Evolutionary conservation across 2,329 filamentous ascomycete species (phyloP).

Genomic region (Fusarium chlamydosporum): DNA sequence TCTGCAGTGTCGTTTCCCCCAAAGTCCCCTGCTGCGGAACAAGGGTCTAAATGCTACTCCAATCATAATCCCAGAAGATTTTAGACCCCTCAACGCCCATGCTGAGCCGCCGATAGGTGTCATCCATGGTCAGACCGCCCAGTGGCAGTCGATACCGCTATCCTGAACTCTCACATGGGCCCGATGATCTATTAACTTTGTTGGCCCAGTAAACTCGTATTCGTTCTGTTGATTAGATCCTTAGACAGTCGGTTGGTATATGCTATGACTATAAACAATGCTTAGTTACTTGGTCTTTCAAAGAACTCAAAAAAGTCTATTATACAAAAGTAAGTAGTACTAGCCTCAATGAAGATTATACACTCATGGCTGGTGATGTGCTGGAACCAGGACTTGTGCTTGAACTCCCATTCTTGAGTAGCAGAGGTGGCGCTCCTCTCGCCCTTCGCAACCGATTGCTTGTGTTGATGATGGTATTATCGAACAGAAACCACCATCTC

Average conservation of each 20-base stretch:
- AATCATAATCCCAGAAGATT: constrained; percentile 23
- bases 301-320: background rate
- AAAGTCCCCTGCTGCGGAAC: constrained; percentile 26
- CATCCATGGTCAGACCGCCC: constrained; percentile 25
- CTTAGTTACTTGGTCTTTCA: background rate
- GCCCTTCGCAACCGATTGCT: constrained; percentile 66
- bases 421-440: constrained; percentile 60
- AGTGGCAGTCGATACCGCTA: constrained; percentile 6
- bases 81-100: constrained; percentile 38
- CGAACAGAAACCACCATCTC: constrained; percentile 73
- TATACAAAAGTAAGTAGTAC: background rate
- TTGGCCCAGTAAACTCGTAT: constrained; percentile 1
- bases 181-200: background rate
- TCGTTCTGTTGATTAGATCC: constrained; percentile 1
- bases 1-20: constrained; percentile 8
- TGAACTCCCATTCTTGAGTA: constrained; percentile 31
- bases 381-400: constrained; percentile 13
- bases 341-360: background rate
- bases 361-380: constrained; percentile 13
- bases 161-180: constrained; percentile 9
- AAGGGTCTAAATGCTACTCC: constrained; percentile 29
- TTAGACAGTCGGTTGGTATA: too few relatives aligned
- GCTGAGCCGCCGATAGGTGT: constrained; percentile 20
- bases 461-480: constrained; percentile 65
- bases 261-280: background rate